Evolutionary conservation across 1,284 basidiomycete genomes (phyloP), one percentile per base, ranked within the genome.

Genomic region (Ceratobasidium sp.): DNA sequence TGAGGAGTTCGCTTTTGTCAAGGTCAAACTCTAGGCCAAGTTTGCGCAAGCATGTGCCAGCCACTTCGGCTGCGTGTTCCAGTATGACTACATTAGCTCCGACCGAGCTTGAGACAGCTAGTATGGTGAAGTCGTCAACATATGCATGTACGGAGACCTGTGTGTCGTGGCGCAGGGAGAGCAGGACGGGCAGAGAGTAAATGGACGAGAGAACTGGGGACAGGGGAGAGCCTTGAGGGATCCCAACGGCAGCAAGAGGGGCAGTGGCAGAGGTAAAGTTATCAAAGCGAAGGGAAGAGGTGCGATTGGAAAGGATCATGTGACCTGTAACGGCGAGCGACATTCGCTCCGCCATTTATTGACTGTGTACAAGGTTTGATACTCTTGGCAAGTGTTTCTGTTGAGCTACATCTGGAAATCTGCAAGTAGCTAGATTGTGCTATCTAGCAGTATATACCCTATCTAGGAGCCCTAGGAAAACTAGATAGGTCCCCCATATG

Each of bases 281-380:
- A 55, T 81, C 79, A 1, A 81, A 66, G 69, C 78, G 78, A 1
- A 81, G 76, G 0, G 78, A 77, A 1, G 78, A 76, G 43, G 77
- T 57, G 8, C 78, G 47, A 23, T 78, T 73, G 5, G 52, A 30
- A 6, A 77, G 52, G 55, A n/a, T n/a, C n/a, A n/a, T n/a, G n/a
- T n/a, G n/a, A n/a, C n/a, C n/a, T n/a, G n/a, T n/a, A n/a, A n/a
- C n/a, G n/a, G n/a, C n/a, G n/a, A n/a, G n/a, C n/a, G n/a, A n/a
- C n/a, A n/a, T n/a, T n/a, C n/a, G n/a, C n/a, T n/a, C n/a, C n/a
- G n/a, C n/a, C n/a, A n/a, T n/a, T n/a, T n/a, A n/a, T n/a, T n/a
- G n/a, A n/a, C n/a, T n/a, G n/a, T n/a, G n/a, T n/a, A n/a, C n/a
- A n/a, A n/a, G n/a, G n/a, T n/a, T n/a, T n/a, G n/a, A n/a, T n/a